phyloP scores from a whole-genome alignment of 371 early-diverging fungal species.

The Blakeslea trispora region DNA sequence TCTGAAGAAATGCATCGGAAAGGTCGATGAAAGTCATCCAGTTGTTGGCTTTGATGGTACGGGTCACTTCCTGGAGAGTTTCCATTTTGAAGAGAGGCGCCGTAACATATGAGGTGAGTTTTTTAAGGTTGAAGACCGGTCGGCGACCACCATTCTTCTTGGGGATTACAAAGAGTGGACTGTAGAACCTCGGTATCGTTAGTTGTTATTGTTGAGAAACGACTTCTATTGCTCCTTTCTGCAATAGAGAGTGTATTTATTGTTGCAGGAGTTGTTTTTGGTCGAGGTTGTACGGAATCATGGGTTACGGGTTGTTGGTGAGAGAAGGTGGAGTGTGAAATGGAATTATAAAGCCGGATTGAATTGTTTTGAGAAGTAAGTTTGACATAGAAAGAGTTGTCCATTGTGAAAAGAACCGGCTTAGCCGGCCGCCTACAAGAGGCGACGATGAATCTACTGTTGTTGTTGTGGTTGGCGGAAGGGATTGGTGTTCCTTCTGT shows the following conservation, averaged over 20 bases:
- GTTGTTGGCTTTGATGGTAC: slow-evolving; percentile 18
- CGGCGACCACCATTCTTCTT: slow-evolving; percentile 1
- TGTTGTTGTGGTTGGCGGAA: slow-evolving; percentile 3
- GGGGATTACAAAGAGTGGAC: not conserved
- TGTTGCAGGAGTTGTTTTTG: slow-evolving; percentile 3
- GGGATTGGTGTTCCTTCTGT: slow-evolving; percentile 6
- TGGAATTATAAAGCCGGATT: not conserved
- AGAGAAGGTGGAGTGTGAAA: not conserved
- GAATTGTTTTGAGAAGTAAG: not conserved
- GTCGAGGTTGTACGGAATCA: slow-evolving; percentile 5
- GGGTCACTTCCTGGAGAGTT: slow-evolving; percentile 15
- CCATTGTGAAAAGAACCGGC: slow-evolving; percentile 2
- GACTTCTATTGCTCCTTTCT: slow-evolving; percentile 1
- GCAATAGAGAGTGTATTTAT: slow-evolving; percentile 2
- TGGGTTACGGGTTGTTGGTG: not conserved
- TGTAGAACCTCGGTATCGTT: slow-evolving; percentile 15
- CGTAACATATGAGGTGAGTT: slow-evolving; percentile 17
- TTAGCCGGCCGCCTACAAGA: slow-evolving; percentile 2
- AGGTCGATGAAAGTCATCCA: slow-evolving; percentile 20
- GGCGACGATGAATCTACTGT: not conserved
- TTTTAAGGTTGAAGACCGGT: slow-evolving; percentile 25
- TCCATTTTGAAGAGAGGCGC: slow-evolving; percentile 32
- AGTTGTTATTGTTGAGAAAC: not conserved
- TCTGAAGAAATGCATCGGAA: slow-evolving; percentile 27
- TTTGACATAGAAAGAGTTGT: not conserved